Evolutionary conservation across 495 filamentous ascomycete genomes (phyloP).

Genomic region (Tirmania nivea): DNA sequence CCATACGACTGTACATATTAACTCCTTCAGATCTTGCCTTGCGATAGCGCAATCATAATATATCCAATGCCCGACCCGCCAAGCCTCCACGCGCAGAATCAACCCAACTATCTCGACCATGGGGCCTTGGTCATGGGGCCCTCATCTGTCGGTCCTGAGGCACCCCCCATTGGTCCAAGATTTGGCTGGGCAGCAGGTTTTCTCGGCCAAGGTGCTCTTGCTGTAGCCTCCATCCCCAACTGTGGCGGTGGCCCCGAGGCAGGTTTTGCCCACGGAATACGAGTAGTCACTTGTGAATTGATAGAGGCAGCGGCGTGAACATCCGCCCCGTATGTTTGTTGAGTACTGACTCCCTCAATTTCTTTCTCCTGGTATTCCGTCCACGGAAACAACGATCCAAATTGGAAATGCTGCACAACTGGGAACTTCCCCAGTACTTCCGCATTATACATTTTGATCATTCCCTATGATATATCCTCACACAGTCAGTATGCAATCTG

Average conservation of each 20-base stretch:
- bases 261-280: background rate
- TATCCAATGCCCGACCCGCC: too few relatives aligned
- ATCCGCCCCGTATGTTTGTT: background rate
- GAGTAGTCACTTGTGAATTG: background rate
- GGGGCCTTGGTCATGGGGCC: background rate
- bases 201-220: slow-evolving; percentile 1
- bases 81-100: too few relatives aligned
- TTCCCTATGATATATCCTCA: slow-evolving; percentile 21
- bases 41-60: too few relatives aligned
- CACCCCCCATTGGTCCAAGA: slow-evolving; percentile 10
- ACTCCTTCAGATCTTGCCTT: too few relatives aligned
- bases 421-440: slow-evolving; percentile 88
- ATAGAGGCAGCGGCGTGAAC: background rate
- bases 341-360: background rate
- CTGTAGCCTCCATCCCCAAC: background rate
- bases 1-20: too few relatives aligned
- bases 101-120: background rate
- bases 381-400: slow-evolving; percentile 35
- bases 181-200: background rate
- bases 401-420: slow-evolving; percentile 96
- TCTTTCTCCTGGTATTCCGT: background rate
- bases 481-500: background rate
- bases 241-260: background rate
- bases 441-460: slow-evolving; percentile 86
- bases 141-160: background rate